Conservation (phyloP, 1,284 basidiomycete species). For the Sporisorium graminicola region DNA sequence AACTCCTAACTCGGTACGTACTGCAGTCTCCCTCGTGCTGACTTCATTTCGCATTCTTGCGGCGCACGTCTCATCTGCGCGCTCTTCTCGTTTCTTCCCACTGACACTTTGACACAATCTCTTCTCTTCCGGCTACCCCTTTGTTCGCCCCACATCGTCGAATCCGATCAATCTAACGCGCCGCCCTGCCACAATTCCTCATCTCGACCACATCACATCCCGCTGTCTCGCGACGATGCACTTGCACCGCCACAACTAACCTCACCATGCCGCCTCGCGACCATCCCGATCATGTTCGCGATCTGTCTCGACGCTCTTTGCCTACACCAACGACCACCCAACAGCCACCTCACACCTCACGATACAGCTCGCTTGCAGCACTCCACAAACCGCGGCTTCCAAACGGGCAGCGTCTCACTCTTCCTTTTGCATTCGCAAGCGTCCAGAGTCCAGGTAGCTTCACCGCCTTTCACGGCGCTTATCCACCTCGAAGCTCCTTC, state of each 20-base stretch:
- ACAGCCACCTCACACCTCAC: slow-evolving; percentile 1
- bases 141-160: neutral
- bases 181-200: neutral
- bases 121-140: neutral
- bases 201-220: neutral
- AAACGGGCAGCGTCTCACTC: slow-evolving; percentile 16
- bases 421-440: slow-evolving; percentile 8
- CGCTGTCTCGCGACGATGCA: neutral
- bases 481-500: slow-evolving; percentile 15
- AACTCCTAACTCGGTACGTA: slow-evolving; percentile 1
- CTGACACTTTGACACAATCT: slow-evolving; percentile 12
- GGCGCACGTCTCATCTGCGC: slow-evolving; percentile 9
- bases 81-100: neutral
- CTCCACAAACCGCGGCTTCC: neutral
- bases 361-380: neutral
- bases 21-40: slow-evolving; percentile 7
- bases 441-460: neutral
- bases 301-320: slow-evolving; percentile 22
- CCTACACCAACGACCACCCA: slow-evolving; percentile 15
- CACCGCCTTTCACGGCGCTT: slow-evolving; percentile 1
- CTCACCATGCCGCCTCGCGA: slow-evolving; percentile 24
- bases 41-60: slow-evolving; percentile 13
- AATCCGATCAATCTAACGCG: neutral
- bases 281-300: neutral
- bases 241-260: neutral